phyloP scores from a whole-genome alignment of 192 early-diverging fungal genomes.

The Radiomyces spectabilis region DNA sequence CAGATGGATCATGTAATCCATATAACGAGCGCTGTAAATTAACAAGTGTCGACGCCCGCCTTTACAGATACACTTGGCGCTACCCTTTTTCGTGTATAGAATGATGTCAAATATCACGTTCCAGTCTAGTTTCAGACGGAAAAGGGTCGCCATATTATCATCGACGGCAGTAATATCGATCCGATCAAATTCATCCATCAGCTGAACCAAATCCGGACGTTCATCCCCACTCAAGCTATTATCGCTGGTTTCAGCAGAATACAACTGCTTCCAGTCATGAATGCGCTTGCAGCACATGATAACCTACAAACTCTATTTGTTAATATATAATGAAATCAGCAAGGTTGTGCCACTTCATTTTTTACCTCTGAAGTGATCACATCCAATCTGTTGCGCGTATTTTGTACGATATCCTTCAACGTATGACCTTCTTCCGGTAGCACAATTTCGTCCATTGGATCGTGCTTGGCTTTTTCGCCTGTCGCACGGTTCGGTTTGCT shows the following conservation, averaged over 20 bases:
- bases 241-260: neutral
- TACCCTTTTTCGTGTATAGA: neutral
- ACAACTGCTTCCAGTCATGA: constrained; percentile 15
- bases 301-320: constrained; percentile 5
- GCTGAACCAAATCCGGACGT: constrained; percentile 1
- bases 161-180: constrained; percentile 7
- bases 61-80: constrained; percentile 4
- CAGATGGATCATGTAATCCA: constrained; percentile 25
- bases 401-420: constrained; percentile 1
- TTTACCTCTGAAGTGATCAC: constrained; percentile 8
- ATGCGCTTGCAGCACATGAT: constrained; percentile 4
- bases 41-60: constrained; percentile 9
- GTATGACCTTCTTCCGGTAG: constrained; percentile 3
- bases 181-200: constrained; percentile 12
- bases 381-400: constrained; percentile 9
- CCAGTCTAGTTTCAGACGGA: constrained; percentile 6
- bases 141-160: constrained; percentile 6
- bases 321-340: neutral
- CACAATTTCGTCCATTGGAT: neutral
- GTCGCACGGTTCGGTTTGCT: neutral
- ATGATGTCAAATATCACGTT: constrained; percentile 8
- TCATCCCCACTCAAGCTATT: neutral
- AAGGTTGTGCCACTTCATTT: neutral
- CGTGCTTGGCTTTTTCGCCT: neutral
- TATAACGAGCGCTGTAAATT: constrained; percentile 19